Evolutionary conservation across 2,329 filamentous ascomycete species (phyloP).

Genomic region (Samsoniella hepiali): DNA sequence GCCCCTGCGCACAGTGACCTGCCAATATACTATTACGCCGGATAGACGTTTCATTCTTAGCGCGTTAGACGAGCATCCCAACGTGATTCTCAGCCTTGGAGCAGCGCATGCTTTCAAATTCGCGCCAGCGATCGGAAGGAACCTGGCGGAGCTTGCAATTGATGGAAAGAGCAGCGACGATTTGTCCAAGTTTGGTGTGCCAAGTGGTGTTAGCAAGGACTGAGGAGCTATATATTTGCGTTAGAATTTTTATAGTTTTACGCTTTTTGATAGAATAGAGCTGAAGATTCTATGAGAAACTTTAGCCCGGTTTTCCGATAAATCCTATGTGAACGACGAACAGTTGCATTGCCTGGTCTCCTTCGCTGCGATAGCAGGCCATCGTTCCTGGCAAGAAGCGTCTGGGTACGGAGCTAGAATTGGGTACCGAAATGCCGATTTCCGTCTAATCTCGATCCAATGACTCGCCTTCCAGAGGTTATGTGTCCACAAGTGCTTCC

Average conservation of each 20-base stretch:
- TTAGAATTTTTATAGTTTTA: neutral
- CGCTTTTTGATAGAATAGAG: neutral
- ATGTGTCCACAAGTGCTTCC: neutral
- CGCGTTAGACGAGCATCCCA: conserved; percentile 19
- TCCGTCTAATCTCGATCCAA: neutral
- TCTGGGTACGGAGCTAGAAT: neutral
- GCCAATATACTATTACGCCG: conserved; percentile 27
- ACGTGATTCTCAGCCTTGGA: conserved; percentile 24
- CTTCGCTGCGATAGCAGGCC: neutral
- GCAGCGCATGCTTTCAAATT: conserved; percentile 28
- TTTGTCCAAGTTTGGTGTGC: conserved; percentile 22
- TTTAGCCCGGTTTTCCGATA: too few species aligned
- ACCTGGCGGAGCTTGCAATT: conserved; percentile 26
- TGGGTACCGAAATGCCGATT: neutral
- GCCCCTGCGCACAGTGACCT: conserved; percentile 26
- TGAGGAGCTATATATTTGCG: neutral
- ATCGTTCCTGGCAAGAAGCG: neutral
- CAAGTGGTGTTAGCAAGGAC: neutral
- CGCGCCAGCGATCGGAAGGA: conserved; percentile 26
- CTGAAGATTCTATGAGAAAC: too few species aligned
- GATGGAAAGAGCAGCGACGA: conserved; percentile 25
- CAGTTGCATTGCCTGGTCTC: neutral
- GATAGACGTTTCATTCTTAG: conserved; percentile 27
- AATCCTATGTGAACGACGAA: too few species aligned
- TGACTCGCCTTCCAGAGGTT: neutral